Base-by-base conservation (phyloP, 116 monocot genomes). In the Iris pallida region DNA sequence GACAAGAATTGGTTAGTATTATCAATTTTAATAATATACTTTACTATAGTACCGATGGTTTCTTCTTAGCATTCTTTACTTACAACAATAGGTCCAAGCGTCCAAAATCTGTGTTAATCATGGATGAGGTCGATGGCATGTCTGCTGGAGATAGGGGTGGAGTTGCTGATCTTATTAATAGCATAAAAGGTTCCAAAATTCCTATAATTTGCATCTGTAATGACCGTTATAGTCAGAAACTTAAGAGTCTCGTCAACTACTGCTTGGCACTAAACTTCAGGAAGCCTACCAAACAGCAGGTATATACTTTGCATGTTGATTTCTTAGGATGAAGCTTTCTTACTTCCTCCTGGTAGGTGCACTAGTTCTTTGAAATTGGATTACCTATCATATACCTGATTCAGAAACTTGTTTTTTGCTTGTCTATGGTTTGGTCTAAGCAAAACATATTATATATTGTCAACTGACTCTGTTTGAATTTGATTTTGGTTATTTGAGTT, bases 261-360 rank as follows among this genome's bases (percentile, higher is more conserved):
- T 97, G 97, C 79, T 40, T 87, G 64, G 79, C 54, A 44, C 83
- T 97, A 47, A 97, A 81, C 73, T 97, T 85, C 75, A 86, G 92
- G 72, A 97, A 90, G 71, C 97, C 97, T 59, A 97, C 92, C 57
- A 97, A 97, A 68, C 97, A 90, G 68, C 97, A 97, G 97, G 97
- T 97, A 52, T 0, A 54, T 11, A 6, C 63, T 53, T 42, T 43
- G 7, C 46, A 17, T 61, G 45, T 68, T 63, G 8, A 8, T 63
- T 17, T 71, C 19, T 58, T 60, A 18, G 20, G 45, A 46, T 7
- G 5, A 42, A 45, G 61, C 49, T 30, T 30, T 30, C 30, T 30
- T 30, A 30, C 30, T 30, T 30, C 30, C 30, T 30, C 30, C 30
- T 30, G 30, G 30, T 30, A 20, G 8, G 18, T 1, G 40, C 49